Conservation (phyloP, 306 rosid genomes). For the Canavalia ensiformis region DNA sequence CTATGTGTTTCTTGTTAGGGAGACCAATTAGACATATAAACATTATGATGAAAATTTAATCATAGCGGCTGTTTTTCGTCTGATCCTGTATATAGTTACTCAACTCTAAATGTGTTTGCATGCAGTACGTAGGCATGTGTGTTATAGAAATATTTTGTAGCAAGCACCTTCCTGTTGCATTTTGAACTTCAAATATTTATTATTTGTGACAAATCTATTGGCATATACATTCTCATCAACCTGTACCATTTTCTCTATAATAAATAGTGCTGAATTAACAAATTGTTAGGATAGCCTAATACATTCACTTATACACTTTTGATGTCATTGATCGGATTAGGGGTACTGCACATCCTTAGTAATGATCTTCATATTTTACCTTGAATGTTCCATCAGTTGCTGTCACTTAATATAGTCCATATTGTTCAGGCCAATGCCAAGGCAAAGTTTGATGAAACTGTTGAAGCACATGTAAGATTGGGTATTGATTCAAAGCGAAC, state of each 20-base stretch:
- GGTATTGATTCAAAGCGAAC: constrained; percentile 89
- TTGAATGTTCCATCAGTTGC: constrained; percentile 35
- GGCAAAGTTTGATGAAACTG: constrained; percentile 87
- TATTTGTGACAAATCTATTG: neutral
- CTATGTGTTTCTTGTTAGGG: neutral
- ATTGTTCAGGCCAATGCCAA: constrained; percentile 76
- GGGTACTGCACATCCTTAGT: constrained; percentile 3
- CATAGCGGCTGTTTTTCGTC: neutral
- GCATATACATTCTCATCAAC: neutral
- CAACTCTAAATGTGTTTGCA: neutral
- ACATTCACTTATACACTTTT: constrained; percentile 29
- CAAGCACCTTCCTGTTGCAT: neutral
- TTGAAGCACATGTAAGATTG: constrained; percentile 91
- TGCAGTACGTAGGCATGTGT: constrained; percentile 5
- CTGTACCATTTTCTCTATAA: neutral
- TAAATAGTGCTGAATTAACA: neutral
- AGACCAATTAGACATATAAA: neutral
- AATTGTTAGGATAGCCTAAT: neutral
- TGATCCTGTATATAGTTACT: neutral
- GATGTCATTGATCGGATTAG: constrained; percentile 23
- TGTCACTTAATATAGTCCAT: constrained; percentile 39
- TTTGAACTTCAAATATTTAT: neutral
- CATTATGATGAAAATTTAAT: neutral
- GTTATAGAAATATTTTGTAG: constrained; percentile 20
- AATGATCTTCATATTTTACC: constrained; percentile 1